Evolutionary conservation across 768 basidiomycete species (phyloP).

Genomic region (Candolleomyces aberdarensis): DNA sequence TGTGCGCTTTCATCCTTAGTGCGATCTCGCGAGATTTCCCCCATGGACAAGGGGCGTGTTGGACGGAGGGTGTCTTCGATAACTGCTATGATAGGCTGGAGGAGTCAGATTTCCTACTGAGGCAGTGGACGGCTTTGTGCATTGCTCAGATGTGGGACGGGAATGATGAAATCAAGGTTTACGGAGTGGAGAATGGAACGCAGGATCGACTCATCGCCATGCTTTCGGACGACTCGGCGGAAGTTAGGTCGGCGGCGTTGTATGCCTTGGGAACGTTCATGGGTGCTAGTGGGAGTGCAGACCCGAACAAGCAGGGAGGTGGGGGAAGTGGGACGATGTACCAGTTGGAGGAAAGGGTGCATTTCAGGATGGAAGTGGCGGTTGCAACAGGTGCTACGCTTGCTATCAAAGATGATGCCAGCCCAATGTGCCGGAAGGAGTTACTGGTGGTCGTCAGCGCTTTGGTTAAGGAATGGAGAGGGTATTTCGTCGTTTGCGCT

Average conservation of each 20-base stretch:
- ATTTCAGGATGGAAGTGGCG: slow-evolving; percentile 88
- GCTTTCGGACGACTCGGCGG: slow-evolving; percentile 84
- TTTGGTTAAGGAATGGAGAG: slow-evolving; percentile 94
- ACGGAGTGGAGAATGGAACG: slow-evolving; percentile 73
- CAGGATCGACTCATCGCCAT: slow-evolving; percentile 80
- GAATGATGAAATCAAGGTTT: slow-evolving; percentile 86
- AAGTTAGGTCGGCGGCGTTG: slow-evolving; percentile 88
- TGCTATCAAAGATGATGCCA: slow-evolving; percentile 89
- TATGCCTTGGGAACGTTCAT: slow-evolving; percentile 93
- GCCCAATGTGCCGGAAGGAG: slow-evolving; percentile 95
- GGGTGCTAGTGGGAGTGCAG: slow-evolving; percentile 82
- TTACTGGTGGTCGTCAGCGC: slow-evolving; percentile 88
- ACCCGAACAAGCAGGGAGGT: slow-evolving; percentile 65
- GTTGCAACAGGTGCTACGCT: slow-evolving; percentile 87
- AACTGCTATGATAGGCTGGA: slow-evolving; percentile 81
- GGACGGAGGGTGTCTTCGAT: slow-evolving; percentile 79
- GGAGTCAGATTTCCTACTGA: slow-evolving; percentile 87
- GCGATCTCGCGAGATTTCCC: slow-evolving; percentile 87
- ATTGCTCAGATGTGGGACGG: slow-evolving; percentile 94
- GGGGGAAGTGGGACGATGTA: slow-evolving; percentile 82
- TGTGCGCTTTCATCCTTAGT: slow-evolving; percentile 96
- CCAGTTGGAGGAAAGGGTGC: slow-evolving; percentile 73
- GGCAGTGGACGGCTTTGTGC: slow-evolving; percentile 93
- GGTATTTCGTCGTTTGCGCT: slow-evolving; percentile 93
- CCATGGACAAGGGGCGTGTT: slow-evolving; percentile 85